Conservation (phyloP, 2,329 filamentous ascomycete genomes). For the Hirsutella minnesotensis region DNA sequence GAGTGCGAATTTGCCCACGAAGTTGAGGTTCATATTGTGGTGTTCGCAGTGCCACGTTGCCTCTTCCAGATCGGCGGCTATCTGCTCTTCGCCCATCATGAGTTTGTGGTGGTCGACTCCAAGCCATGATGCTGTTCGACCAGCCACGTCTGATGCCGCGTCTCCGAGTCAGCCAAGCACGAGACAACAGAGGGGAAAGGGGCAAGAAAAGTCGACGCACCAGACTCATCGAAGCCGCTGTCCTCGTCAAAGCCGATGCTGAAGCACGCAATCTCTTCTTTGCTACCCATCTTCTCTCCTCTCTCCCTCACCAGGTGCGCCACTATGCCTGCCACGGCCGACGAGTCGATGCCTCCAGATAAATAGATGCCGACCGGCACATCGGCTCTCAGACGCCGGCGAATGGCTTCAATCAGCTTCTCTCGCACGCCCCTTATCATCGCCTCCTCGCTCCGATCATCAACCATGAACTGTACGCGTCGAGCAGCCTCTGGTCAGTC, state of each 20-base stretch:
- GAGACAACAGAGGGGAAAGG: no score
- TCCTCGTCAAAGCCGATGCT: slow-evolving; percentile 39
- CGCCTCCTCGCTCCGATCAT: slow-evolving; percentile 30
- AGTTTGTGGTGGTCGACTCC: slow-evolving; percentile 16
- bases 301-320: slow-evolving; percentile 36
- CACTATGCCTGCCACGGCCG: slow-evolving; percentile 42
- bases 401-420: slow-evolving; percentile 36
- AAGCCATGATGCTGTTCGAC: slow-evolving; percentile 19
- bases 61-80: slow-evolving; percentile 18
- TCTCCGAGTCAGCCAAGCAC: background rate
- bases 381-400: slow-evolving; percentile 41
- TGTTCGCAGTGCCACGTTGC: slow-evolving; percentile 19
- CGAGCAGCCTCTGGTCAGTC: no score
- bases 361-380: slow-evolving; percentile 46
- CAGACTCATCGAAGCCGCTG: slow-evolving; percentile 32
- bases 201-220: background rate
- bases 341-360: slow-evolving; percentile 46
- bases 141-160: slow-evolving; percentile 16
- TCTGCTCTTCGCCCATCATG: slow-evolving; percentile 13
- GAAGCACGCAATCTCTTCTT: slow-evolving; percentile 26
- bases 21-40: slow-evolving; percentile 34
- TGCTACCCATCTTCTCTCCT: slow-evolving; percentile 32
- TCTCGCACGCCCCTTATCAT: slow-evolving; percentile 37
- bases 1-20: slow-evolving; percentile 37
- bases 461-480: background rate